Evolutionary conservation across 441 rosid species (phyloP), one percentile per base, ranked within the genome.

Genomic region (Mallotus repandus): DNA sequence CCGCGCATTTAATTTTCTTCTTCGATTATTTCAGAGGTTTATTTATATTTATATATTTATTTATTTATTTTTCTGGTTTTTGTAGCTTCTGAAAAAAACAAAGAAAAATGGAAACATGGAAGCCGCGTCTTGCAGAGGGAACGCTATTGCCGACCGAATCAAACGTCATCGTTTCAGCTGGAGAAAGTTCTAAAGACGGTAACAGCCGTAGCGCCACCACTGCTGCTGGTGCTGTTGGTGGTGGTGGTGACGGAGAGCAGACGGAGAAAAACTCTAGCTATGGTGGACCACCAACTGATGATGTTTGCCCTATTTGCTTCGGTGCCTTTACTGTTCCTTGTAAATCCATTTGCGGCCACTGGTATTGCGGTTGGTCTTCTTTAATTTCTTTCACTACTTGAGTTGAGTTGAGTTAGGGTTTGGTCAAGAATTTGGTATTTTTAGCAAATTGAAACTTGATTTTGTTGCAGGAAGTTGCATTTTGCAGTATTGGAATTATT

Each of bases 261-360:
- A 49, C 19, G 29, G 73, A 52, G 41, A 46, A 32, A 59, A 59
- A 66, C 71, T 22, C 69, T 21, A 85, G 49, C 63, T 48, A 9
- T 38, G 45, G 9, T 29, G 71, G 46, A 13, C 90, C 91, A 46
- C 90, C 92, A 9, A 75, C 70, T 70, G 89, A 85, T 81, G 95
- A 93, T 62, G 69, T 78, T 54, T 91, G 97, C 78, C 87, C 98
- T 50, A 81, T 93, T 25, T 93, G 96, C 78, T 93, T 86, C 74
- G 90, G 83, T 29, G 53, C 62, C 62, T 93, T 89, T 81, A 78
- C 67, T 69, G 78, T 85, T 63, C 94, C 96, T 74, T 91, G 94
- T 68, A 92, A 87, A 85, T 92, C 93, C 66, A 89, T 88, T 79
- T 93, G 97, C 87, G 87, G 93, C 66, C 98, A 93, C 75, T 93